Evolutionary conservation across 805 yeast genomes (phyloP), one percentile per base, ranked within the genome.

Genomic region (Pichia occidentalis): DNA sequence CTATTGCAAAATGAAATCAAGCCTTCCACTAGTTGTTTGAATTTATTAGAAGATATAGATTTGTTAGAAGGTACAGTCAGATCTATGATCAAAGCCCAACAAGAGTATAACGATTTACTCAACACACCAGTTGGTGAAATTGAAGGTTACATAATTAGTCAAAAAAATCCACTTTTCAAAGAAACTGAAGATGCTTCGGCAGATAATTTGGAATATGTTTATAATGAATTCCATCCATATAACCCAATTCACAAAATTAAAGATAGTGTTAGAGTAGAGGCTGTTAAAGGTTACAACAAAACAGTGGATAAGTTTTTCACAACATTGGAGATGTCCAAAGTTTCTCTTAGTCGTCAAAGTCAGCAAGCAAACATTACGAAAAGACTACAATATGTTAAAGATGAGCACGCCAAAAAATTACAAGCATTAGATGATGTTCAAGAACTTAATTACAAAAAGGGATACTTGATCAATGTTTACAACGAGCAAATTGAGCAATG

Each of bases 241-340:
- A 51, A 60, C 28, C 80, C 80, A 7, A 41, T 43, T 14, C 57
- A 59, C 37, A 62, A 60, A 40, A 22, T 32, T 4, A 41, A 42
- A 11, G 56, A 52, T 8, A 47, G 50, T 12, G 61, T 63, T 17
- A 52, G 77, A 16, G 33, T 48, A 7, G 64, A 71, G 3, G 64
- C 63, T 14, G 60, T 76, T 11, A 59, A 63, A 7, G 87, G 92
- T 0, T 90, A 86, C 57, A 88, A 86, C 53, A 72, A 73, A 41
- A 80, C 97, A 0, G 68, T 90, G 16, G 98, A 90, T 58, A 67
- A 64, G 28, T 90, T 84, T 53, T 90, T 84, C 55, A 85, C 96
- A 0, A 78, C 90, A 0, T 65, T 88, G 12, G 95, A 90, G 53
- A 77, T 94, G 4, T 76, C 86, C 4, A 85, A 85, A 51, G 75